Evolutionary conservation across 169 alveolate species (phyloP).

Genomic region (Plasmodium adleri): DNA sequence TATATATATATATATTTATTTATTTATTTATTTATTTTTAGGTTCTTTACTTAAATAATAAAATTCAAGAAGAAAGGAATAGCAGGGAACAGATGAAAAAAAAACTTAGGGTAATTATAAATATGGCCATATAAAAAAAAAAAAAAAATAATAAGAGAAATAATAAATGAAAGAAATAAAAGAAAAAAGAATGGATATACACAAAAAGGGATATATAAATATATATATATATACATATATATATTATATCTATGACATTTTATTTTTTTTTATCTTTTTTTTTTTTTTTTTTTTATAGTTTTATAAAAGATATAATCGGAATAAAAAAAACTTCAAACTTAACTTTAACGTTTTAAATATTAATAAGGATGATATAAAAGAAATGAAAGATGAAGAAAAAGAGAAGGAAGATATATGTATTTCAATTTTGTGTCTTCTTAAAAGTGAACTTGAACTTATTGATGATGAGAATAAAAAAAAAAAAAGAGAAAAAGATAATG

Average conservation of each 20-base stretch:
- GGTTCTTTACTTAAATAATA: conserved; percentile 50
- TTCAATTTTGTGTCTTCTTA: conserved; percentile 37
- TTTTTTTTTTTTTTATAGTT: conserved; percentile 11
- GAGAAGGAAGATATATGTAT: conserved; percentile 45
- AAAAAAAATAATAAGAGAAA: no score
- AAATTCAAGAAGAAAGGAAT: conserved; percentile 62
- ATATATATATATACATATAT: no score
- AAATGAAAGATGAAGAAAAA: not conserved
- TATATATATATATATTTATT: not conserved
- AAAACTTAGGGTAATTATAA: conserved; percentile 21
- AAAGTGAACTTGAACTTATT: conserved; percentile 58
- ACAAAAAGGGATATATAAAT: no score
- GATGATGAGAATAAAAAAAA: conserved; percentile 45
- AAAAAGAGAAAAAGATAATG: conserved; percentile 9
- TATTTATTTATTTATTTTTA: conserved; percentile 1
- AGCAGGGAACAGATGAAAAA: conserved; percentile 11
- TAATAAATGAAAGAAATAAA: no score
- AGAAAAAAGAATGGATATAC: no score
- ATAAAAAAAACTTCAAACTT: conserved; percentile 28
- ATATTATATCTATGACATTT: not conserved
- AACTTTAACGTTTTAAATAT: conserved; percentile 7
- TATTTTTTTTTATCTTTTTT: not conserved
- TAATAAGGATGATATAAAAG: not conserved
- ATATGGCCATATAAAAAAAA: no score
- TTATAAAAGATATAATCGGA: conserved; percentile 30